phyloP scores from a whole-genome alignment of 108 stramenopile species.

The Cyclostephanos tholiformis region DNA sequence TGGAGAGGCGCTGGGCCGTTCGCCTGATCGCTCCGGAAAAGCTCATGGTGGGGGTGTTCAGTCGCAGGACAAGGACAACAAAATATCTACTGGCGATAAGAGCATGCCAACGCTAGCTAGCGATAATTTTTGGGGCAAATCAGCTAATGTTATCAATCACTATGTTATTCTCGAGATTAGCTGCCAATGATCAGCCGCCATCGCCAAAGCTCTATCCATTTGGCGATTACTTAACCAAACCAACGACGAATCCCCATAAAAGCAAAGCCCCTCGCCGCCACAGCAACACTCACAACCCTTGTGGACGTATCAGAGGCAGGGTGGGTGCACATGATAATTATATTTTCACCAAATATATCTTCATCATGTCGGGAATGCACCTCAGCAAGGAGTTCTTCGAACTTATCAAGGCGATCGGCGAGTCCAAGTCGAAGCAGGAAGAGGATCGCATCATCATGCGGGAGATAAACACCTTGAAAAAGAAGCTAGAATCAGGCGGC shows the following conservation, averaged over 20 bases:
- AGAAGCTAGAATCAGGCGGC: conserved; percentile 65
- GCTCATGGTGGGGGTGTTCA: conserved; percentile 19
- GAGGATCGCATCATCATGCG: conserved; percentile 97
- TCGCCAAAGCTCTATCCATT: too few relatives aligned
- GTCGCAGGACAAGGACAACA: neutral
- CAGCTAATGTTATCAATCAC: too few relatives aligned
- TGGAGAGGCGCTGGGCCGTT: conserved; percentile 47
- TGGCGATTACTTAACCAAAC: too few relatives aligned
- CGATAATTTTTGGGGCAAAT: too few relatives aligned
- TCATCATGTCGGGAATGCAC: conserved; percentile 69
- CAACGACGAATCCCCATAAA: too few relatives aligned
- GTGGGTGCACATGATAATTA: neutral
- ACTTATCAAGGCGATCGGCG: conserved; percentile 98
- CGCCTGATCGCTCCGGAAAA: conserved; percentile 51
- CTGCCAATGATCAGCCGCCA: too few relatives aligned
- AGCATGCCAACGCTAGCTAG: neutral
- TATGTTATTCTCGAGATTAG: too few relatives aligned
- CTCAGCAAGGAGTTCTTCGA: conserved; percentile 98
- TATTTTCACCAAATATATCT: conserved; percentile 9
- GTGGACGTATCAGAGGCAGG: too few relatives aligned
- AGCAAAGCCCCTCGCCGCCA: too few relatives aligned
- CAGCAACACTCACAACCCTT: too few relatives aligned
- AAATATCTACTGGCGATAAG: neutral
- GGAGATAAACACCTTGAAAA: conserved; percentile 89
- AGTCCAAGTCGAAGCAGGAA: conserved; percentile 99